Conservation (phyloP, 805 yeast species). For the Kazachstania martiniae region DNA sequence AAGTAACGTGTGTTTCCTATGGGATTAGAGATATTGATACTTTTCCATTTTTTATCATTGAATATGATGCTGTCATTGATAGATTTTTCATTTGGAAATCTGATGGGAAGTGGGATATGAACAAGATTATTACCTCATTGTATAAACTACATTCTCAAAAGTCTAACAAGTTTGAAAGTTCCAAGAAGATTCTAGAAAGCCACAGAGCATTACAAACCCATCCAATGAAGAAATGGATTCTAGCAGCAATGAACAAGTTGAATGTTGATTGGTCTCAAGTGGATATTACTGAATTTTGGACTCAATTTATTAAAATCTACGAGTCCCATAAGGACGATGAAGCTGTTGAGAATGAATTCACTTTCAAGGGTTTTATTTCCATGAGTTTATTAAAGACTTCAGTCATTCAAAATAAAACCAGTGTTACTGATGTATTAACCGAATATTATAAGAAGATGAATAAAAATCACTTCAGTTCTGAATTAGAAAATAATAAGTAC, state of each 20-base stretch:
- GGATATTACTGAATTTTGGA: slow-evolving; percentile 14
- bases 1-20: slow-evolving; percentile 9
- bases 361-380: slow-evolving; percentile 15
- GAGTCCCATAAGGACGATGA: slow-evolving; percentile 1
- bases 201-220: slow-evolving; percentile 5
- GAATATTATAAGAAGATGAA: slow-evolving; percentile 9
- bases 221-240: slow-evolving; percentile 5
- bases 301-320: slow-evolving; percentile 7
- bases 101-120: slow-evolving; percentile 19
- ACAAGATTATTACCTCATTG: slow-evolving; percentile 12
- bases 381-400: slow-evolving; percentile 17
- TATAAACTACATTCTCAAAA: slow-evolving; percentile 4
- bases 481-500: neutral
- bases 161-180: slow-evolving; percentile 1
- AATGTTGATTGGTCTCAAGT: slow-evolving; percentile 15
- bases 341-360: slow-evolving; percentile 4
- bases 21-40: slow-evolving; percentile 4
- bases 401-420: slow-evolving; percentile 11
- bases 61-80: slow-evolving; percentile 15
- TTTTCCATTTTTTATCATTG: slow-evolving; percentile 20
- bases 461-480: neutral
- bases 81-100: slow-evolving; percentile 20
- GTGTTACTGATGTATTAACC: slow-evolving; percentile 6
- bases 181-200: too few species aligned
- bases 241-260: slow-evolving; percentile 8